These are phyloP conservation scores for Emmonsiellopsis sp. DNA, from an alignment of 2,329 filamentous ascomycete species.

Conservation along the genomic window DNA sequence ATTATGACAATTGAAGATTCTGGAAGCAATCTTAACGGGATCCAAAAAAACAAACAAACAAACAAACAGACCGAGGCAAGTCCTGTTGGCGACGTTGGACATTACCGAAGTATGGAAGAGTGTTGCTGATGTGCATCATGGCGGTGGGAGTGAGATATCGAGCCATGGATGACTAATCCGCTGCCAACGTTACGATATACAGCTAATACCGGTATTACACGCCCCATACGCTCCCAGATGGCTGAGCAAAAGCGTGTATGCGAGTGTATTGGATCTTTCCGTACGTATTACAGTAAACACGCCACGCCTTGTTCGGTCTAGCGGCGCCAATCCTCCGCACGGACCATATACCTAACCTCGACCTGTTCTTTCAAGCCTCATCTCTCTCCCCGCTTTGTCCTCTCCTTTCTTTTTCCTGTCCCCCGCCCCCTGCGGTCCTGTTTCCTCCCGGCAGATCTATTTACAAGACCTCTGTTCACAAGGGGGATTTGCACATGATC, in stretches of 20 bases:
- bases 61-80: background rate
- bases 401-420: background rate
- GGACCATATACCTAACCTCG: conserved; percentile 1
- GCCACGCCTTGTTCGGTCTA: background rate
- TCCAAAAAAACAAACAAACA: background rate
- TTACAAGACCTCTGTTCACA: too few relatives aligned
- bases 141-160: background rate
- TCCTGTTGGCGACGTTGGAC: background rate
- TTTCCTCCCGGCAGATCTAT: too few relatives aligned
- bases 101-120: background rate
- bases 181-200: background rate
- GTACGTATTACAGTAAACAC: background rate
- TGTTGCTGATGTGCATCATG: background rate
- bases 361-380: background rate
- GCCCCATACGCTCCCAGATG: too few relatives aligned
- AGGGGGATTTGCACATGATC: background rate
- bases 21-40: background rate
- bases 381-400: background rate
- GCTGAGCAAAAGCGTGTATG: background rate
- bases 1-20: background rate
- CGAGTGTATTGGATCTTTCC: background rate
- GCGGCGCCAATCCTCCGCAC: background rate
- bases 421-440: background rate
- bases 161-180: background rate
- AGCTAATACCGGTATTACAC: background rate